Conservation (phyloP, 352 stramenopile species). For the Pythium brassicae region DNA sequence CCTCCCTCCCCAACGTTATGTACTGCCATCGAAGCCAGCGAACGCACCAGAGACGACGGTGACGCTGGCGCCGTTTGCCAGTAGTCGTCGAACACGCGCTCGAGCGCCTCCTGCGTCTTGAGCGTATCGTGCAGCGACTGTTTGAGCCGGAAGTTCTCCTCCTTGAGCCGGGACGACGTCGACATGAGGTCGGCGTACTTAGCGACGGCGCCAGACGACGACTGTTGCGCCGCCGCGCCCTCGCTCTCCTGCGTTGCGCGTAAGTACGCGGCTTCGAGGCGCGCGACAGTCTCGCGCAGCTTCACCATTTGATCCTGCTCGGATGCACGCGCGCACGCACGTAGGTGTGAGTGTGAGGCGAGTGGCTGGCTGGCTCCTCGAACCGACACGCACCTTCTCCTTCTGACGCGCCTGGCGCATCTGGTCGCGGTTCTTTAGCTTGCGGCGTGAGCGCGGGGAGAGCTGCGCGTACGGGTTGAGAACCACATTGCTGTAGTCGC, state of each 20-base stretch:
- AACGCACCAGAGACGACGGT: not conserved
- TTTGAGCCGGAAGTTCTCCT: slow-evolving; percentile 27
- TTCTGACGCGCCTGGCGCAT: slow-evolving; percentile 44
- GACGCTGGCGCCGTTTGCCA: slow-evolving; percentile 5
- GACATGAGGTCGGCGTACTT: slow-evolving; percentile 35
- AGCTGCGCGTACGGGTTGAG: slow-evolving; percentile 18
- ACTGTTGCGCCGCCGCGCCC: not conserved
- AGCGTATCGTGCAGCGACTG: slow-evolving; percentile 26
- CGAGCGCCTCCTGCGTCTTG: slow-evolving; percentile 28
- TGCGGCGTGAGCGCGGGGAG: slow-evolving; percentile 40
- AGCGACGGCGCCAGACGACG: slow-evolving; percentile 3
- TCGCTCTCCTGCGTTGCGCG: slow-evolving; percentile 9
- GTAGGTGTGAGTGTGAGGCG: not conserved
- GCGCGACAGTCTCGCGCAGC: slow-evolving; percentile 41
- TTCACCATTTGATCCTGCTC: slow-evolving; percentile 38
- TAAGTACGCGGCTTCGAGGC: slow-evolving; percentile 36
- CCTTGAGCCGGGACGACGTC: slow-evolving; percentile 21
- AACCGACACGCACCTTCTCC: slow-evolving; percentile 22
- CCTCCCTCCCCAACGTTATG: too few relatives aligned
- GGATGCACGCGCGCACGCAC: not conserved
- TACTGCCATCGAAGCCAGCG: too few relatives aligned
- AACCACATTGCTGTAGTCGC: too few relatives aligned
- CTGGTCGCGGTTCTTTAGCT: slow-evolving; percentile 48
- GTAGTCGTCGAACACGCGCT: slow-evolving; percentile 22
- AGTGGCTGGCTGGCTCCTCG: too few relatives aligned